Evolutionary conservation across 306 rosid species (phyloP), one percentile per base, ranked within the genome.

Genomic region (Rosa rugosa): DNA sequence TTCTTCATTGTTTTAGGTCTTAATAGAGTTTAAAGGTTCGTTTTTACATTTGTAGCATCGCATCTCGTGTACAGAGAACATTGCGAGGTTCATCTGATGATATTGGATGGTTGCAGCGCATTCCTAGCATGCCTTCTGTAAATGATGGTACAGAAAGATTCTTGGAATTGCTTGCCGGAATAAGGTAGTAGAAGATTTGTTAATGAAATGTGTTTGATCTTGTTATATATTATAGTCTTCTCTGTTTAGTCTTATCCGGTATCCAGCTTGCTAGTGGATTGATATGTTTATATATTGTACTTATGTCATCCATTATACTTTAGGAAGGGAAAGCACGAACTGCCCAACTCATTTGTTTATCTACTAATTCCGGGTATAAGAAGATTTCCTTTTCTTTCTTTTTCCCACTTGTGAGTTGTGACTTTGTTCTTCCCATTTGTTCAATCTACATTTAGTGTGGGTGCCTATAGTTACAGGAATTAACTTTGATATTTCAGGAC

Each of bases 71-170:
- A 74, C 34, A 31, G 86, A 94, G 71, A 83, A 78, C 97, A 60
- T 80, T 87, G 86, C 88, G 54, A 31, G 97, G 97, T 73, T 94
- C 98, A 71, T 76, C 88, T 22, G 90, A 87, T 78, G 97, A 94
- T 79, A 94, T 94, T 65, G 97, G 94, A 72, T 92, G 98, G 98
- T 81, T 92, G 90, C 94, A 89, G 82, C 81, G 65, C 63, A 87
- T 82, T 87, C 85, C 90, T 1, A 86, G 83, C 71, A 77, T 94
- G 94, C 93, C 94, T 88, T 84, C 85, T 60, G 89, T 86, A 73
- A 82, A 86, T 75, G 92, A 90, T 86, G 98, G 96, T 67, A 89
- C 97, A 40, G 68, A 85, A 60, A 89, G 97, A 80, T 92, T 94
- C 85, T 78, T 90, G 88, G 92, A 92, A 82, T 83, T 94, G 84